Percentiles rank a stretch among this genome's conserved stretches.
These are phyloP conservation scores for Daldinia eschscholtzii DNA, from an alignment of 2,329 filamentous ascomycete genomes.

Conservation along the genomic window DNA sequence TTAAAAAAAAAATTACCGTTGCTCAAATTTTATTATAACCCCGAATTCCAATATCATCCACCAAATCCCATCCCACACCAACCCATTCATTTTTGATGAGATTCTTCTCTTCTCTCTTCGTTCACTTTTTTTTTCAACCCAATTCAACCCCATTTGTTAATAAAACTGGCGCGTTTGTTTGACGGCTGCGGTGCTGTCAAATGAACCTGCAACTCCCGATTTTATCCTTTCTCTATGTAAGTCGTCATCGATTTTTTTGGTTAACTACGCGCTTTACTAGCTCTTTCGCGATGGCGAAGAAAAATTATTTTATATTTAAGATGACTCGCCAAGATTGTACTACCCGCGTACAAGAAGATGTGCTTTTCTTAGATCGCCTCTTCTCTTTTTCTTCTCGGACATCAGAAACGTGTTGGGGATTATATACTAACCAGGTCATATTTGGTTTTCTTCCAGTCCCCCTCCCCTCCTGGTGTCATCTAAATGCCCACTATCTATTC, in stretches of 20 bases:
- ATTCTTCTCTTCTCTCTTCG: constrained; percentile 38
- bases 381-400: not conserved
- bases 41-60: constrained; percentile 32
- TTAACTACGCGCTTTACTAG: not conserved
- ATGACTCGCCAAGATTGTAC: not conserved
- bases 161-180: constrained; percentile 85
- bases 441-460: constrained; percentile 58
- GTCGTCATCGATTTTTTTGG: constrained; percentile 51
- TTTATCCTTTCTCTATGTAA: constrained; percentile 73
- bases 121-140: constrained; percentile 33
- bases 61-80: constrained; percentile 40
- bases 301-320: not conserved
- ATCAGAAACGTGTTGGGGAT: constrained; percentile 18
- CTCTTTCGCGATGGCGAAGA: constrained; percentile 25
- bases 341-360: constrained; percentile 8
- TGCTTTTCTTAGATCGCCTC: not conserved
- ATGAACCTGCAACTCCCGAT: constrained; percentile 92
- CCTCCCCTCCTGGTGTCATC: constrained; percentile 74
- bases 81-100: constrained; percentile 25
- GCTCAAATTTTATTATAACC: constrained; percentile 28
- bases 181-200: constrained; percentile 88
- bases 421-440: constrained; percentile 39
- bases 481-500: constrained; percentile 91
- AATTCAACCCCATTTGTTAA: constrained; percentile 24
- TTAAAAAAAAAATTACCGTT: constrained; percentile 15